Conservation (phyloP, 2,329 filamentous ascomycete genomes). For the Pestalotiopsis sp. region DNA sequence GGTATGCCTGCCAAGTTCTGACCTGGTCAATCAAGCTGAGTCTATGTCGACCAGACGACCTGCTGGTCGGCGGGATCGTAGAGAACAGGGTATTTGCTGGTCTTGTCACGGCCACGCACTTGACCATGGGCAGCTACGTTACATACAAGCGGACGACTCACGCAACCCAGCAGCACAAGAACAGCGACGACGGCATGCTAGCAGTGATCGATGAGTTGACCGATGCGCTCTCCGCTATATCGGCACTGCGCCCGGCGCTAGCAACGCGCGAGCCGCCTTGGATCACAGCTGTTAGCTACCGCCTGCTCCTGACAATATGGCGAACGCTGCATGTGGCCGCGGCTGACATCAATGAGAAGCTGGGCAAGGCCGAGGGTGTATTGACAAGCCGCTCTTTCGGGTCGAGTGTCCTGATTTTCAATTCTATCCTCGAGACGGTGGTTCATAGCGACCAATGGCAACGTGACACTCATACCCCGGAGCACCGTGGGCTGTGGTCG, state of each 20-base stretch:
- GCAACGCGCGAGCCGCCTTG: not conserved
- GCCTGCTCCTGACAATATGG: not conserved
- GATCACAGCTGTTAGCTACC: slow-evolving; percentile 1
- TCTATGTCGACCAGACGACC: not conserved
- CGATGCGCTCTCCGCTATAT: not conserved
- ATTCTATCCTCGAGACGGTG: slow-evolving; percentile 1
- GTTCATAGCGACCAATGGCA: not conserved
- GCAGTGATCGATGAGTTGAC: not conserved
- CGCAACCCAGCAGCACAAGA: not conserved
- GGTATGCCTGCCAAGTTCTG: not conserved
- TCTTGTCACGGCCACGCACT: not conserved
- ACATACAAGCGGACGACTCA: not conserved
- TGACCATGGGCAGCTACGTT: slow-evolving; percentile 1
- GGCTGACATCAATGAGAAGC: not conserved
- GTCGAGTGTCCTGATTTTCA: not conserved
- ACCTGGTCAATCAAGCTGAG: not conserved
- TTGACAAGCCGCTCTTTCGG: not conserved
- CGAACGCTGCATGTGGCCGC: not conserved
- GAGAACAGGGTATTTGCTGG: not conserved
- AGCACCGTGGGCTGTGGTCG: not conserved
- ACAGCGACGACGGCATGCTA: not conserved
- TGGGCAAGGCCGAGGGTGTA: not conserved
- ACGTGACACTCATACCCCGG: too few species aligned
- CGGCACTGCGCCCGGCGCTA: not conserved
- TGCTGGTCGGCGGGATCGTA: slow-evolving; percentile 2